Evolutionary conservation across 2,329 filamentous ascomycete species (phyloP).

Genomic region (Fusarium nodosum): DNA sequence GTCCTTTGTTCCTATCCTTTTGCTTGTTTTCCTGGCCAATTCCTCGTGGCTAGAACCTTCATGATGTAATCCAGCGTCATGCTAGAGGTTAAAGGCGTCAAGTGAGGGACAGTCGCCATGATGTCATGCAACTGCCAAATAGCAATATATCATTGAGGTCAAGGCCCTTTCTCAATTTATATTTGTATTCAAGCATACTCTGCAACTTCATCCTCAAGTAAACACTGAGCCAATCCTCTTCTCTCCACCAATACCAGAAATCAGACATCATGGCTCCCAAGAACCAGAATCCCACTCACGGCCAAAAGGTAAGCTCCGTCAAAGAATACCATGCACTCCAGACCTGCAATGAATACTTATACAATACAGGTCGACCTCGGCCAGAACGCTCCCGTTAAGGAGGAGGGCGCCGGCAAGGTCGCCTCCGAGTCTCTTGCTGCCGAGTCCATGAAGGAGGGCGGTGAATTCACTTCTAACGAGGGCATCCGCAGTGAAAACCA

Average conservation of each 20-base stretch:
- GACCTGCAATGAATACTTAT: slow-evolving; percentile 14
- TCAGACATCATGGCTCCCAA: slow-evolving; percentile 41
- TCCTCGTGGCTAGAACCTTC: slow-evolving; percentile 17
- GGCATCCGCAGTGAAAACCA: slow-evolving; percentile 55
- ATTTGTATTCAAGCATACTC: slow-evolving; percentile 1
- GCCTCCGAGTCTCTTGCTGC: slow-evolving; percentile 80
- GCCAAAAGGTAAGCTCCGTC: slow-evolving; percentile 43
- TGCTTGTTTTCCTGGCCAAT: slow-evolving; percentile 9
- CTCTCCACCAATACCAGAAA: not conserved
- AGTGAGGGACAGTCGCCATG: slow-evolving; percentile 30
- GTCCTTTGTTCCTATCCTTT: slow-evolving; percentile 9
- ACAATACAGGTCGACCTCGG: slow-evolving; percentile 61
- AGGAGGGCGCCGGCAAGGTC: slow-evolving; percentile 75
- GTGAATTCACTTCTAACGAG: slow-evolving; percentile 72
- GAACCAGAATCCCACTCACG: slow-evolving; percentile 30
- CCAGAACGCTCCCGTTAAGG: slow-evolving; percentile 62
- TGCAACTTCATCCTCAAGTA: not conserved
- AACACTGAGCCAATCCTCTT: not conserved
- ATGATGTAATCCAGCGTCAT: slow-evolving; percentile 47
- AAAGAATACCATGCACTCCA: not conserved
- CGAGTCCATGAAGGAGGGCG: slow-evolving; percentile 73
- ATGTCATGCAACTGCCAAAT: slow-evolving; percentile 34
- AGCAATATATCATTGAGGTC: slow-evolving; percentile 38
- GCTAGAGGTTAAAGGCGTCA: slow-evolving; percentile 26
- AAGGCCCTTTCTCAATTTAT: not conserved